Base-by-base conservation (phyloP, 179 eudicot genomes). In the Silene noctiflora region DNA sequence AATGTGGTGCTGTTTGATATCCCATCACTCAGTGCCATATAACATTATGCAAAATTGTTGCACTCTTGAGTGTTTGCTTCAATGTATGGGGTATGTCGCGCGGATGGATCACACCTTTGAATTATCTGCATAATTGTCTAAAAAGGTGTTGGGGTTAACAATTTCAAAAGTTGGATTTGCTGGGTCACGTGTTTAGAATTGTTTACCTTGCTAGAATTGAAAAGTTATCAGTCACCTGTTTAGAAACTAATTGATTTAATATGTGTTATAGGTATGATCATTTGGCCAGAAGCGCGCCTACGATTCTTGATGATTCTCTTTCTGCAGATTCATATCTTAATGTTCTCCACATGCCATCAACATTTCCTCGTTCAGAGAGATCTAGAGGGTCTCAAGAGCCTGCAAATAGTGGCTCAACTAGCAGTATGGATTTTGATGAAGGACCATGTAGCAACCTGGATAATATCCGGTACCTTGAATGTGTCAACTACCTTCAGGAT, bases 311-410 rank as follows among this genome's bases (percentile, higher is more conserved):
- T 81, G 99, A 95, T 85, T 94, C 99, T 72, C 88, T 95, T 53
- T 95, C 99, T 77, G 99, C 99, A 75, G 99, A 95, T 87, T 95
- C 99, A 70, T 95, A 95, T 83, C 97, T 95, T 72, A 95, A 95
- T 80, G 97, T 95, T 80, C 85, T 95, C 68, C 91, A 93, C 86
- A 93, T 95, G 98, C 99, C 99, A 68, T 89, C 98, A 48, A 95
- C 98, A 31, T 91, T 88, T 81, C 98, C 99, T 66, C 99, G 99
- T 62, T 89, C 96, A 56, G 99, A 95, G 84, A 89, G 94, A 77
- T 91, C 93, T 67, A 87, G 95, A 75, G 83, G 89, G 70, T 87
- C 81, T 71, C 90, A 72, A 76, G 94, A 87, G 83, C 85, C 86
- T 51, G 83, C 85, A 17, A 88, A 83, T 85, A 88, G 81, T 84